These are phyloP conservation scores for Puccinellia tenuiflora DNA, from an alignment of 176 grass and related monocot genomes.

Conservation along the genomic window DNA sequence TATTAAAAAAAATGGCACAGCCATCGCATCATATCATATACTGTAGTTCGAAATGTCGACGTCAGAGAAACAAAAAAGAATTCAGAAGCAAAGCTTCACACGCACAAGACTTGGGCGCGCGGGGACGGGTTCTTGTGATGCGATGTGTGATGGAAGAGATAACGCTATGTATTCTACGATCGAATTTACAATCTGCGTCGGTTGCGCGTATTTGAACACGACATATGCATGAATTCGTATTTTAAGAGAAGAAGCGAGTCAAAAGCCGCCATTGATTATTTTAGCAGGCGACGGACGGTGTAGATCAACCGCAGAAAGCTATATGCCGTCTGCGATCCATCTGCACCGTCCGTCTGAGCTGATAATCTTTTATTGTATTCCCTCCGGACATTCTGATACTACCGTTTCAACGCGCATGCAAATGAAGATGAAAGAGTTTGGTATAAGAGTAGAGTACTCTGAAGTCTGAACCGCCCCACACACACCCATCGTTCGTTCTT, in stretches of 20 bases:
- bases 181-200: not conserved
- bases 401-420: not conserved
- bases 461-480: not conserved
- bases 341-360: not conserved
- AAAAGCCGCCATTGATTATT: not conserved
- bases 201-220: not conserved
- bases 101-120: not conserved
- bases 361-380: not conserved
- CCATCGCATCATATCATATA: not conserved
- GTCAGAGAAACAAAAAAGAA: not conserved
- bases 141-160: not conserved
- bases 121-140: not conserved
- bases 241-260: not conserved
- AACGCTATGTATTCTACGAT: not conserved
- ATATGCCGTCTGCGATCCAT: not conserved
- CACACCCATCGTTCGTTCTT: not conserved
- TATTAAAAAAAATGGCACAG: not conserved
- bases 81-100: not conserved
- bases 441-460: slow-evolving; percentile 1
- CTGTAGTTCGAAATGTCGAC: not conserved
- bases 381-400: not conserved
- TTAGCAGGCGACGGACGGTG: not conserved
- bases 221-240: not conserved
- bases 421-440: not conserved
- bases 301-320: not conserved